Evolutionary conservation across 805 yeast species (phyloP).

Genomic region (Teunomyces aglyptinius): DNA sequence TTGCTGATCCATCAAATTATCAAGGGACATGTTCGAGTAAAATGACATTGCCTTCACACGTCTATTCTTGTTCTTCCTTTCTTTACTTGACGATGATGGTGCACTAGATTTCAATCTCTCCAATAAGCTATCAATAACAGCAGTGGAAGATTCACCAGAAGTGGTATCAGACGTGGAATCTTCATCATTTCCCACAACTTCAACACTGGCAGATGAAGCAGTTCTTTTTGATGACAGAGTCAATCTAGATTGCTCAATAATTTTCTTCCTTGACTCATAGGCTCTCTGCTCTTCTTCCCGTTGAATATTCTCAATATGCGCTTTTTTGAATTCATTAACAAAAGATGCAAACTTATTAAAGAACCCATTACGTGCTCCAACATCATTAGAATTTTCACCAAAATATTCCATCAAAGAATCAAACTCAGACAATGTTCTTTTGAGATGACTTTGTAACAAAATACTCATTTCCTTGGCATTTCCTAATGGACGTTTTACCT

Average conservation of each 20-base stretch:
- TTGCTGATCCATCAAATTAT: constrained; percentile 16
- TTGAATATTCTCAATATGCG: constrained; percentile 72
- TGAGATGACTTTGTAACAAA: constrained; percentile 61
- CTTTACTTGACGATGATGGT: constrained; percentile 16
- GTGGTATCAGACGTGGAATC: not conserved
- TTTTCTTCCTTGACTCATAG: constrained; percentile 35
- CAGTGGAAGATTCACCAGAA: constrained; percentile 15
- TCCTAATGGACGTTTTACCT: constrained; percentile 65
- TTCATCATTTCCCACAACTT: constrained; percentile 11
- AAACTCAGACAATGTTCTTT: constrained; percentile 62
- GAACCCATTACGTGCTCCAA: constrained; percentile 63
- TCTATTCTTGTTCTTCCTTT: constrained; percentile 19
- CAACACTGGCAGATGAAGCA: constrained; percentile 7
- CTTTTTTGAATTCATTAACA: constrained; percentile 73
- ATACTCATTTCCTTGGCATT: constrained; percentile 72
- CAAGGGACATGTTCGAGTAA: constrained; percentile 28
- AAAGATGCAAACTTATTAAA: constrained; percentile 80
- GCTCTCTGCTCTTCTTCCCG: constrained; percentile 74
- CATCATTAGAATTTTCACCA: constrained; percentile 85
- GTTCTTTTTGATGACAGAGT: not conserved
- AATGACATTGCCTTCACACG: constrained; percentile 34
- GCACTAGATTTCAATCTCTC: constrained; percentile 32
- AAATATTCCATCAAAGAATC: constrained; percentile 72
- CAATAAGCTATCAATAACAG: constrained; percentile 32
- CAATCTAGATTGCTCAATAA: constrained; percentile 25